Conservation (phyloP, 257 asterid genomes). For the Cordia subcordata region DNA sequence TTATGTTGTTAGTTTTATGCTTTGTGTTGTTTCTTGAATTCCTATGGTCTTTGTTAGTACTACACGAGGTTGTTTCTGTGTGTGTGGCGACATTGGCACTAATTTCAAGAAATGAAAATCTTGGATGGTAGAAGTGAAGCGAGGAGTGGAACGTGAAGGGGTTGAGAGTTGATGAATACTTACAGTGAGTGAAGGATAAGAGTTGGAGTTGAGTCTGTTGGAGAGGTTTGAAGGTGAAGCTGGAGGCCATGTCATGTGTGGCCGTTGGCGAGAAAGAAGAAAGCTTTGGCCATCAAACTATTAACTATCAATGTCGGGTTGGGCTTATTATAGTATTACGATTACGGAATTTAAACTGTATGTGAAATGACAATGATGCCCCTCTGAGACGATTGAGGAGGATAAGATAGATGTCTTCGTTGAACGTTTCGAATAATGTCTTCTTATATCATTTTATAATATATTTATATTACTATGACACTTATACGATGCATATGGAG, state of each 20-base stretch:
- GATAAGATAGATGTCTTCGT: too few species aligned
- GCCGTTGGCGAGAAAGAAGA: constrained; percentile 35
- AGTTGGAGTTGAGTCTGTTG: constrained; percentile 49
- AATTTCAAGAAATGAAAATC: constrained; percentile 18
- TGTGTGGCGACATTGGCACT: constrained; percentile 25
- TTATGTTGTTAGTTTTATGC: constrained; percentile 19
- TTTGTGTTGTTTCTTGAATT: constrained; percentile 20
- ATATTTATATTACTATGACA: too few species aligned
- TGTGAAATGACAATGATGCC: neutral
- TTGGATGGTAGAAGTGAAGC: constrained; percentile 9
- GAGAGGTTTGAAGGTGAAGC: constrained; percentile 42
- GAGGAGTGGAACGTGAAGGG: constrained; percentile 32
- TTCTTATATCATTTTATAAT: too few species aligned
- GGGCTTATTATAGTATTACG: neutral
- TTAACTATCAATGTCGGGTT: constrained; percentile 6
- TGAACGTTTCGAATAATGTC: too few species aligned
- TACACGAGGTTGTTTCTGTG: constrained; percentile 25
- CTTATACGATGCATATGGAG: too few species aligned
- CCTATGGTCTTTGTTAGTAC: constrained; percentile 8
- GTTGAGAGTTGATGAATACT: constrained; percentile 31
- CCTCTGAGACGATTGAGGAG: neutral
- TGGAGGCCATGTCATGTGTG: constrained; percentile 47
- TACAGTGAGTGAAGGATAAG: constrained; percentile 41
- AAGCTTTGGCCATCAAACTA: too few species aligned
- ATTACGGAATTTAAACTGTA: neutral